A percentile compares a stretch with the other conserved stretches of the same genome.
phyloP scores from a whole-genome alignment of 805 yeast genomes.

The Saccharomyces eubayanus region DNA sequence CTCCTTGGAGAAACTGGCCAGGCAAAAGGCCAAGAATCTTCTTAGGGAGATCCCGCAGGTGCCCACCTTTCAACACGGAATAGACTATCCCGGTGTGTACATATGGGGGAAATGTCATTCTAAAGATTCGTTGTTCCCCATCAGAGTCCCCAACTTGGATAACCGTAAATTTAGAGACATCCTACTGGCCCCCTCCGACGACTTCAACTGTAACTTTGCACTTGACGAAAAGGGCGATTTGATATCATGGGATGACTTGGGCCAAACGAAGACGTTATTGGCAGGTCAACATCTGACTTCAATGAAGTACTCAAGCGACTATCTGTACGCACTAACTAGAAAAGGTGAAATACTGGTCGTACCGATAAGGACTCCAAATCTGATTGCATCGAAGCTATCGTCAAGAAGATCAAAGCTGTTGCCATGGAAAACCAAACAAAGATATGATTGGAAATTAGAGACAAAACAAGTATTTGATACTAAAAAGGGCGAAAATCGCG shows the following conservation, averaged over 20 bases:
- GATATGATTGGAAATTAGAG: slow-evolving; percentile 17
- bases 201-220: slow-evolving; percentile 41
- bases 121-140: slow-evolving; percentile 38
- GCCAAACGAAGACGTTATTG: slow-evolving; percentile 31
- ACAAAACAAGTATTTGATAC: slow-evolving; percentile 16
- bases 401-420: slow-evolving; percentile 14
- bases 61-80: neutral
- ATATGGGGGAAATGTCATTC: neutral
- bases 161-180: slow-evolving; percentile 50
- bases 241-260: slow-evolving; percentile 50
- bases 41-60: neutral
- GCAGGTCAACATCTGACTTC: slow-evolving; percentile 39
- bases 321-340: slow-evolving; percentile 40
- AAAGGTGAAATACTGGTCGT: slow-evolving; percentile 31
- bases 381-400: neutral
- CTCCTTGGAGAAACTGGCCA: neutral
- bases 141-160: slow-evolving; percentile 58
- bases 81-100: neutral
- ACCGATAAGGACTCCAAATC: slow-evolving; percentile 17
- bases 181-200: slow-evolving; percentile 35
- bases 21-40: neutral
- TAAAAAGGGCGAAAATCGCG: slow-evolving; percentile 42
- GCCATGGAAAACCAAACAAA: slow-evolving; percentile 21
- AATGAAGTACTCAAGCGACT: slow-evolving; percentile 46
- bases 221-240: slow-evolving; percentile 63